These are phyloP conservation scores for Populus nigra DNA, from an alignment of 345 rosid species.

Conservation along the genomic window DNA sequence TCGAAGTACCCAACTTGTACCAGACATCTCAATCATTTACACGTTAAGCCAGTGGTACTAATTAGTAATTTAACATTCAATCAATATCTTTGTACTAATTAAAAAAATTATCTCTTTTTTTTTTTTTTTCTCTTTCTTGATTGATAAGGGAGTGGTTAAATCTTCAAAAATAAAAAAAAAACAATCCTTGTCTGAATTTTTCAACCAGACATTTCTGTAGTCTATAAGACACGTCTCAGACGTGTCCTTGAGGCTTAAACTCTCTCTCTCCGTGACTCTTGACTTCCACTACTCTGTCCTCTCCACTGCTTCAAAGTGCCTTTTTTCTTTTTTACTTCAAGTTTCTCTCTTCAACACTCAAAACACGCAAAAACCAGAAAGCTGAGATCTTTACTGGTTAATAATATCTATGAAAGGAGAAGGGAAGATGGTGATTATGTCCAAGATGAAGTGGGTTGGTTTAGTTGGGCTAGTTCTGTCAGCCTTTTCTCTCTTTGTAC, in stretches of 20 bases:
- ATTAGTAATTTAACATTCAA: background rate
- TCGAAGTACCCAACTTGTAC: no score
- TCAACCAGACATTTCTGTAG: constrained; percentile 2
- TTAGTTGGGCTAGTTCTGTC: constrained; percentile 74
- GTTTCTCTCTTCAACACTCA: background rate
- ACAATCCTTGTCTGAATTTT: constrained; percentile 20
- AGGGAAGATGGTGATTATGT: constrained; percentile 65
- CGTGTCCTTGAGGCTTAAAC: background rate
- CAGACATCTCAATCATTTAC: no score
- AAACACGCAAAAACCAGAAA: background rate
- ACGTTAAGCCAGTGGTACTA: no score
- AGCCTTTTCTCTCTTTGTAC: constrained; percentile 64
- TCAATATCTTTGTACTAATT: no score
- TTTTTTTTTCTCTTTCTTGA: background rate
- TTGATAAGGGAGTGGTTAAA: constrained; percentile 3
- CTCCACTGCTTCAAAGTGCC: constrained; percentile 11
- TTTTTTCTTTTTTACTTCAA: background rate
- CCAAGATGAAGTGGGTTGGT: constrained; percentile 90
- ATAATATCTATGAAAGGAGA: constrained; percentile 60
- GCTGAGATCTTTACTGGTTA: background rate
- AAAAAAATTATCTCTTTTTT: no score
- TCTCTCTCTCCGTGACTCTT: constrained; percentile 5
- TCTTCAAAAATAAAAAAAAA: background rate
- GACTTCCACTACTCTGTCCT: constrained; percentile 9
- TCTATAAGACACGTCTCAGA: background rate